These are phyloP conservation scores for Penicillium subrubescens DNA, from an alignment of 495 filamentous ascomycete species.

Conservation along the genomic window DNA sequence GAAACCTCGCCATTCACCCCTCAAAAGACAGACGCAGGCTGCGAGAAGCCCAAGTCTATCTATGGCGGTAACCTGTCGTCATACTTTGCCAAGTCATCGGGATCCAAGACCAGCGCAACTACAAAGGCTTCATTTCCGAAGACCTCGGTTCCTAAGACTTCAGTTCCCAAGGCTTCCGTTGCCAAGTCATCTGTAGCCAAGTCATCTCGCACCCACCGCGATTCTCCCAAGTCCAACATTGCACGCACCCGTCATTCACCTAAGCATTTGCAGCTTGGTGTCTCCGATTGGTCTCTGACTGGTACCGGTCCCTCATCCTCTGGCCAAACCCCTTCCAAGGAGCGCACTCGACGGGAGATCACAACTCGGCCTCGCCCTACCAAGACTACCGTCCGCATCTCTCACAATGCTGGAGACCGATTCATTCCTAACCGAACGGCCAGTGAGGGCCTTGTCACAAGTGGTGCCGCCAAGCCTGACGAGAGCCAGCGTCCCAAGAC, in stretches of 20 bases:
- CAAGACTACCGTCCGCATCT: conserved; percentile 73
- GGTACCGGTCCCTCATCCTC: conserved; percentile 70
- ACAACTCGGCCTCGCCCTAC: conserved; percentile 62
- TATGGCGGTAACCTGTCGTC: conserved; percentile 74
- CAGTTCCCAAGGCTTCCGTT: conserved; percentile 27
- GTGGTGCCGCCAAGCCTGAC: conserved; percentile 77
- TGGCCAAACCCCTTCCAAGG: conserved; percentile 70
- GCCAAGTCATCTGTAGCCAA: conserved; percentile 25
- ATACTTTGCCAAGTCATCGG: conserved; percentile 75
- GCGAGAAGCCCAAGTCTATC: conserved; percentile 62
- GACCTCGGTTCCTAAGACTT: conserved; percentile 26
- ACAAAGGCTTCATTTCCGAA: conserved; percentile 26
- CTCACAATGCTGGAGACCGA: conserved; percentile 78
- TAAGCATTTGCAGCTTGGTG: conserved; percentile 83
- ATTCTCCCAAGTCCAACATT: conserved; percentile 95
- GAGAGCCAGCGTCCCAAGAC: conserved; percentile 71
- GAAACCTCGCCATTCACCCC: conserved; percentile 68
- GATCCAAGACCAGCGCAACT: conserved; percentile 56
- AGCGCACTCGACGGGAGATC: conserved; percentile 60
- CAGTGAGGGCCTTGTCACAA: conserved; percentile 82
- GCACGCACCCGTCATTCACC: conserved; percentile 69
- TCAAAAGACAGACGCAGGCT: conserved; percentile 56
- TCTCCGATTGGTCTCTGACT: conserved; percentile 89
- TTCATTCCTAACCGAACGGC: conserved; percentile 94
- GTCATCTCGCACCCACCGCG: conserved; percentile 49